Base-by-base conservation (phyloP, 257 asterid species). In the Fraxinus quadrangulata region DNA sequence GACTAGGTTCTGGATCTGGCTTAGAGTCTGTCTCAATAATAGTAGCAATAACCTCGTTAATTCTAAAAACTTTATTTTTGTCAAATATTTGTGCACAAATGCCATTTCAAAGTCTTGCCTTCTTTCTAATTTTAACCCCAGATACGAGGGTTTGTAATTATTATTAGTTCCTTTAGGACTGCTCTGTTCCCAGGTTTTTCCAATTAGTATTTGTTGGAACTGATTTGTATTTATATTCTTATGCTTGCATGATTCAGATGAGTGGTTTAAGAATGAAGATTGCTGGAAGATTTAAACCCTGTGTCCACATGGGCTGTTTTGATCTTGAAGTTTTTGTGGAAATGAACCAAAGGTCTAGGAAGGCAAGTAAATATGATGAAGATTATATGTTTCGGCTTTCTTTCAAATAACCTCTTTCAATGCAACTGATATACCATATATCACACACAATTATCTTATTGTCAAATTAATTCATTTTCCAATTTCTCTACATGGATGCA, bases 251-350 rank as follows among this genome's bases (percentile, higher is more conserved):
- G 69, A 68, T 74, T 56, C 92, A 96, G 99, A 92, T 92, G 96
- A 96, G 98, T 77, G 97, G 98, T 79, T 84, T 91, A 79, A 88
- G 98, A 87, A 96, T 96, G 92, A 96, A 96, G 88, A 83, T 96
- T 72, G 96, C 99, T 83, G 99, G 97, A 77, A 88, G 99, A 86
- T 96, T 96, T 87, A 86, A 88, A 77, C 94, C 92, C 36, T 96
- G 99, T 85, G 86, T 80, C 61, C 99, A 96, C 83, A 93, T 96
- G 97, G 98, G 97, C 70, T 96, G 99, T 83, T 96, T 93, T 84
- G 99, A 96, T 88, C 97, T 96, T 72, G 96, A 90, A 73, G 97
- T 92, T 74, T 88, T 91, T 85, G 97, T 96, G 85, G 98, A 96
- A 85, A 96, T 96, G 97, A 96, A 93, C 78, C 96, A 92, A 77